A percentile compares a stretch with the other conserved stretches of the same genome.
Evolutionary conservation across 1,139 yeast genomes (phyloP).

Genomic region (Nematodospora anomalae): DNA sequence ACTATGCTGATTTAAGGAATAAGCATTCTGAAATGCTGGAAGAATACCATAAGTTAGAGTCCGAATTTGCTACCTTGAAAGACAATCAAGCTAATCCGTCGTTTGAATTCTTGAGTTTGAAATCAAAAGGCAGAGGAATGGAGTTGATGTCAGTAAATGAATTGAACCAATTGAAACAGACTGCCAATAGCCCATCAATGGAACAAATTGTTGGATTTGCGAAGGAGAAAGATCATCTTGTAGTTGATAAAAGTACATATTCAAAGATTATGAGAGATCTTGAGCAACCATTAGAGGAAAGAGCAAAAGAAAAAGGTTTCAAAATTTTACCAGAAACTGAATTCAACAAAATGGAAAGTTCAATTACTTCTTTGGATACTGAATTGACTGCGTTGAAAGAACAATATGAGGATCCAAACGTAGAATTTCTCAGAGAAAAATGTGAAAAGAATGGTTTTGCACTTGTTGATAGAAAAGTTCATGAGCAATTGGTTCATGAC

Average conservation of each 20-base stretch:
- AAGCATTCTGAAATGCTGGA: conserved; percentile 4
- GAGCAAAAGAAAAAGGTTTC: conserved; percentile 19
- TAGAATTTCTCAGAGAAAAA: conserved; percentile 24
- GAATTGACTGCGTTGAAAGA: no score
- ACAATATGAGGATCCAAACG: conserved; percentile 24
- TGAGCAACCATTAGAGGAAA: conserved; percentile 21
- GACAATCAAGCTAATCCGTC: conserved; percentile 20
- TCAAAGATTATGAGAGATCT: conserved; percentile 10
- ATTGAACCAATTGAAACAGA: conserved; percentile 10
- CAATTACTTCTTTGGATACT: no score
- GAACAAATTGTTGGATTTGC: conserved; percentile 16
- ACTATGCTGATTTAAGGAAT: conserved; percentile 1
- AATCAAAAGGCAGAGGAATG: conserved; percentile 10
- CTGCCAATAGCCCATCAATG: conserved; percentile 15
- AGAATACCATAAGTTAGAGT: neutral
- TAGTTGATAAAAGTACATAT: conserved; percentile 12
- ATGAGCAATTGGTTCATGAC: conserved; percentile 13
- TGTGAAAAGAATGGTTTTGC: conserved; percentile 17
- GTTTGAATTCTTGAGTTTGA: conserved; percentile 23
- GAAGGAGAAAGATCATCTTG: conserved; percentile 8
- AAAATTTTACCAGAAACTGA: no score
- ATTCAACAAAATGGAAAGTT: conserved; percentile 17
- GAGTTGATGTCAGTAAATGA: conserved; percentile 7
- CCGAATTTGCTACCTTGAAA: conserved; percentile 5
- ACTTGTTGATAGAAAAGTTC: conserved; percentile 13